Percentiles rank a stretch among this genome's conserved stretches.
Conservation (phyloP, 2,329 filamentous ascomycete genomes). For the Cercospora sojina region DNA sequence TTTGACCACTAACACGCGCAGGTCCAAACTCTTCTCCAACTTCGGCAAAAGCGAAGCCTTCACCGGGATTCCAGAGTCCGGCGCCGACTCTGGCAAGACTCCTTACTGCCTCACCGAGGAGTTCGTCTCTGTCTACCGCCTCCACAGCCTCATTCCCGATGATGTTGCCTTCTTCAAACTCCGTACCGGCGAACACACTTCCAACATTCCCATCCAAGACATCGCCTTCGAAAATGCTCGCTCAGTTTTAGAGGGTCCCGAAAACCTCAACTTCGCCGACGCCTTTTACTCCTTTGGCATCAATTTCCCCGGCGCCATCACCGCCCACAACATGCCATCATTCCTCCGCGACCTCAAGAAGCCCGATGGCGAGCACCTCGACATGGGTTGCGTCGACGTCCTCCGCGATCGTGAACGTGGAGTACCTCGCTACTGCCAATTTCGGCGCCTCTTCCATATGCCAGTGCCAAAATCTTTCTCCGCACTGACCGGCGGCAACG, state of each 20-base stretch:
- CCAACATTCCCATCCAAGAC: slow-evolving; percentile 37
- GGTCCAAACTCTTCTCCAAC: not conserved
- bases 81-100: slow-evolving; percentile 40
- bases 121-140: slow-evolving; percentile 48
- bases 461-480: slow-evolving; percentile 41
- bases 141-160: slow-evolving; percentile 44
- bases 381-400: slow-evolving; percentile 50
- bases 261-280: slow-evolving; percentile 39
- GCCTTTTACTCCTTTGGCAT: slow-evolving; percentile 50
- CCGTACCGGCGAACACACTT: slow-evolving; percentile 31
- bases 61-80: slow-evolving; percentile 44
- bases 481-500: slow-evolving; percentile 44
- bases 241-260: slow-evolving; percentile 32
- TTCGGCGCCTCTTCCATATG: slow-evolving; percentile 48
- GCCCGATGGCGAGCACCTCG: slow-evolving; percentile 45
- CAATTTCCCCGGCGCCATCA: slow-evolving; percentile 51
- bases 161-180: slow-evolving; percentile 41
- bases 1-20: not conserved
- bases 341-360: slow-evolving; percentile 45
- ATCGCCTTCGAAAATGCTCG: slow-evolving; percentile 40
- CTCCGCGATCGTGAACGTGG: slow-evolving; percentile 51
- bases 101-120: slow-evolving; percentile 48
- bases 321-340: slow-evolving; percentile 42
- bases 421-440: slow-evolving; percentile 48
- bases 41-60: slow-evolving; percentile 39